phyloP scores from a whole-genome alignment of 352 stramenopile species.

The Aphanomyces euteiches region DNA sequence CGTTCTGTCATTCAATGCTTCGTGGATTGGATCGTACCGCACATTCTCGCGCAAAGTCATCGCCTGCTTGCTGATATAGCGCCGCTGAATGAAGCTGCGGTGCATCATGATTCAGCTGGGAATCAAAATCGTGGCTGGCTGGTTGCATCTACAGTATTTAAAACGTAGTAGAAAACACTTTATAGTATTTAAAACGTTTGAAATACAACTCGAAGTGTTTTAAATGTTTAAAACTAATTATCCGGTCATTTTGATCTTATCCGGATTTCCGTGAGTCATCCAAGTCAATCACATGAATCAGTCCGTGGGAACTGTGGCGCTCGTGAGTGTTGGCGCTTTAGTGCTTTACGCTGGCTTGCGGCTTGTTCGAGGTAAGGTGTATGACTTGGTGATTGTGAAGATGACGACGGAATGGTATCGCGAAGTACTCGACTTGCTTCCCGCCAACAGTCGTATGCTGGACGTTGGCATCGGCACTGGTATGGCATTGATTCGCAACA shows the following conservation, averaged over 20 bases:
- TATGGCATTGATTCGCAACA: constrained; percentile 60
- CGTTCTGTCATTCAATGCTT: background rate
- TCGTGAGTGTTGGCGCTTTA: constrained; percentile 32
- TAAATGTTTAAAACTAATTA: constrained; percentile 22
- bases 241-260: background rate
- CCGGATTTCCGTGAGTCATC: background rate
- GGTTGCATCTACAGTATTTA: too few species aligned
- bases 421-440: constrained; percentile 64
- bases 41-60: constrained; percentile 25
- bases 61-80: constrained; percentile 23
- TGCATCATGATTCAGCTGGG: constrained; percentile 4
- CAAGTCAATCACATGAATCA: background rate
- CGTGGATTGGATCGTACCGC: constrained; percentile 14
- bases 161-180: background rate
- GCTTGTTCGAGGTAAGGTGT: constrained; percentile 67
- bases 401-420: constrained; percentile 88
- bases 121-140: too few species aligned
- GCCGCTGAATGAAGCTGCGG: constrained; percentile 20
- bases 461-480: constrained; percentile 91
- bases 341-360: constrained; percentile 53
- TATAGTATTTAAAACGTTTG: constrained; percentile 12
- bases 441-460: constrained; percentile 57
- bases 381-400: constrained; percentile 83
- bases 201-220: background rate
- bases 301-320: constrained; percentile 2